Evolutionary conservation across 23 red algal species (phyloP).

Genomic region (Pyropia yezoensis): DNA sequence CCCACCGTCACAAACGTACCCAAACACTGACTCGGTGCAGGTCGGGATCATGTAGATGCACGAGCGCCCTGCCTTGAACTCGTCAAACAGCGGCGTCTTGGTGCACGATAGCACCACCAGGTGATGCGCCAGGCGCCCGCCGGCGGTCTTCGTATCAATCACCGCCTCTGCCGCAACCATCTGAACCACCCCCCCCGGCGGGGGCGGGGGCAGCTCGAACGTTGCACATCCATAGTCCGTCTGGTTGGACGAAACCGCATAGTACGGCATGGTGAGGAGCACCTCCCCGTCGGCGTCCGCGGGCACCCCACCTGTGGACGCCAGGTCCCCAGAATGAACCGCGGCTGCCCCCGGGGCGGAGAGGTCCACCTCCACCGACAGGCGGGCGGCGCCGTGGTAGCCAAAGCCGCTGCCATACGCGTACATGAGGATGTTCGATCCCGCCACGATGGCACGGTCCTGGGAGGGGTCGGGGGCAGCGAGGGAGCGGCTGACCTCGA

Average conservation of each 20-base stretch:
- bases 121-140: constrained; percentile 12
- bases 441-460: constrained; percentile 18
- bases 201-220: background rate
- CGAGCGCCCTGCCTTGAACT: too few species aligned
- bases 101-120: constrained; percentile 39
- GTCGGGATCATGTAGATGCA: background rate
- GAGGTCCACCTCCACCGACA: constrained; percentile 9
- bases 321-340: background rate
- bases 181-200: constrained; percentile 14
- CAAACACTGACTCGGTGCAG: background rate
- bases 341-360: background rate
- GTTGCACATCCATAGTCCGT: constrained; percentile 42
- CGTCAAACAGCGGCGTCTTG: background rate
- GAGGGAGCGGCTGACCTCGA: constrained; percentile 33
- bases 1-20: background rate
- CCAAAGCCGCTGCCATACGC: constrained; percentile 31
- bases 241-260: constrained; percentile 1
- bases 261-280: constrained; percentile 13
- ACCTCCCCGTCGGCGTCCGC: constrained; percentile 35
- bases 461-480: constrained; percentile 25
- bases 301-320: constrained; percentile 4
- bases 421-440: constrained; percentile 25
- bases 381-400: constrained; percentile 18
- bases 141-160: constrained; percentile 14
- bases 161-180: constrained; percentile 44